Evolutionary conservation across 2,329 filamentous ascomycete species (phyloP).

Genomic region (Fusarium longipes): DNA sequence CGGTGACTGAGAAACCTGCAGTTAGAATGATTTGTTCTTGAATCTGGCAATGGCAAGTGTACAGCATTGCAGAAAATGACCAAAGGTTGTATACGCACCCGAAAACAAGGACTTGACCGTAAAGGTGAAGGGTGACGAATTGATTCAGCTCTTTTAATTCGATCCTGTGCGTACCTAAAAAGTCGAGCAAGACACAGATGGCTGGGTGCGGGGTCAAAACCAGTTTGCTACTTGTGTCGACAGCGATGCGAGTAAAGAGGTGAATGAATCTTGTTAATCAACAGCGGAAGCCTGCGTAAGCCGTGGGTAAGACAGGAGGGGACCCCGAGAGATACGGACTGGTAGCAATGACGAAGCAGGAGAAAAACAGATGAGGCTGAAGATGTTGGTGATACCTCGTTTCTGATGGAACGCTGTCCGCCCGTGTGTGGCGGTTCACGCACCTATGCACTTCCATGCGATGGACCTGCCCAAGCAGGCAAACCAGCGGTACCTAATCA

Average conservation of each 20-base stretch:
- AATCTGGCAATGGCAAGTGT: not conserved
- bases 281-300: slow-evolving; percentile 7
- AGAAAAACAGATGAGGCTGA: slow-evolving; percentile 23
- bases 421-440: slow-evolving; percentile 34
- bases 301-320: not conserved
- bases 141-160: slow-evolving; percentile 32
- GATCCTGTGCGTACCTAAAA: slow-evolving; percentile 18
- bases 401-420: slow-evolving; percentile 26
- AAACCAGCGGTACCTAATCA: no score
- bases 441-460: no score
- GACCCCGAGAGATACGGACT: not conserved
- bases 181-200: slow-evolving; percentile 31
- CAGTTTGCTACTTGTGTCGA: slow-evolving; percentile 10
- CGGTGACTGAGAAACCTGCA: slow-evolving; percentile 7
- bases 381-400: slow-evolving; percentile 29
- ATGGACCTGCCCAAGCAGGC: no score
- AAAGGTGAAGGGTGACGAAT: slow-evolving; percentile 27
- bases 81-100: slow-evolving; percentile 31
- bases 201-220: slow-evolving; percentile 39
- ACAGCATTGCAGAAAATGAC: not conserved
- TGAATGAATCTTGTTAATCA: slow-evolving; percentile 36
- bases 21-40: slow-evolving; percentile 13
- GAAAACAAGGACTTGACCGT: slow-evolving; percentile 13
- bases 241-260: slow-evolving; percentile 19
- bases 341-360: slow-evolving; percentile 8